Conservation (phyloP, 2,329 filamentous ascomycete species). For the Trichoderma atroviride region DNA sequence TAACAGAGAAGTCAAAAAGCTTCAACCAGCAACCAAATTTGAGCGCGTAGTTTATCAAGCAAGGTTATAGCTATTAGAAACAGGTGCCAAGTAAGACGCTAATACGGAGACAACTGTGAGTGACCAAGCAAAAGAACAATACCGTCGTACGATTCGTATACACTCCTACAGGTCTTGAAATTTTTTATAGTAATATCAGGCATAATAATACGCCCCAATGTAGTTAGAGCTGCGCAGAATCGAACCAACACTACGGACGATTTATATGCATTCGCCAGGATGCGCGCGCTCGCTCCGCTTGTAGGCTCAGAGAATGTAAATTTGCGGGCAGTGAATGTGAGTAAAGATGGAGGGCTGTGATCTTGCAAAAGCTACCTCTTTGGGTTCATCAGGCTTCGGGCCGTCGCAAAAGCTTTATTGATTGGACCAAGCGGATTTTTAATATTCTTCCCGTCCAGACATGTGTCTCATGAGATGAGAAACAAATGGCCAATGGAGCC, state of each 20-base stretch:
- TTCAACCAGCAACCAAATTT: background rate
- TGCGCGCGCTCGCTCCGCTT: background rate
- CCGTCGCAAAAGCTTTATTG: background rate
- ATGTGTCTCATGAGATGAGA: background rate
- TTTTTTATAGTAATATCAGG: background rate
- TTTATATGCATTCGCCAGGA: background rate
- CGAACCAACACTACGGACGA: background rate
- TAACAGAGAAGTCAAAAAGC: background rate
- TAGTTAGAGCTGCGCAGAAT: background rate
- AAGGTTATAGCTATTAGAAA: background rate
- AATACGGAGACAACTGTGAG: background rate
- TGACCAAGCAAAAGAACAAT: background rate
- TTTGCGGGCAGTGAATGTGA: background rate
- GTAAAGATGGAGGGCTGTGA: background rate
- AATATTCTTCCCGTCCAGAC: background rate
- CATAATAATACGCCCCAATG: background rate
- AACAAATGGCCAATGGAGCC: background rate
- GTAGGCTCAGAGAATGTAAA: background rate
- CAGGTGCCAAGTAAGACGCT: background rate
- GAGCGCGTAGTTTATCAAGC: background rate
- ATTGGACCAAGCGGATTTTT: background rate
- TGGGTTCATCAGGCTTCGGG: background rate
- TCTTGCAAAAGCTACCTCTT: background rate
- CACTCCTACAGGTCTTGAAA: background rate
- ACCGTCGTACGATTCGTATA: background rate